A percentile compares a stretch with the other conserved stretches of the same genome.
Evolutionary conservation across 2,329 filamentous ascomycete genomes (phyloP).

Genomic region (Emmonsia crescens): DNA sequence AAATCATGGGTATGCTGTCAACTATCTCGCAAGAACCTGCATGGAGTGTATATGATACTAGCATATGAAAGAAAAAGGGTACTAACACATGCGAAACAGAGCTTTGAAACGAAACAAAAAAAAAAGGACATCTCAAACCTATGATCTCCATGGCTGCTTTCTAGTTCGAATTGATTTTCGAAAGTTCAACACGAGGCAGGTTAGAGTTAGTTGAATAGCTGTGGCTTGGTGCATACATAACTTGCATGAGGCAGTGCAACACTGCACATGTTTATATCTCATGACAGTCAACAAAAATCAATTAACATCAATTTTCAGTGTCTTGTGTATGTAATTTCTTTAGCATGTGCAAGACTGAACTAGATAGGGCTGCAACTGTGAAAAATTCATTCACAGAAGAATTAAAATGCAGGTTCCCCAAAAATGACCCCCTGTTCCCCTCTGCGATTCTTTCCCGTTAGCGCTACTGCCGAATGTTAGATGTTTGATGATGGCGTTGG

Average conservation of each 20-base stretch:
- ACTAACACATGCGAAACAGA: not conserved
- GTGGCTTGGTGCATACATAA: slow-evolving; percentile 3
- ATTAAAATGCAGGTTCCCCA: not conserved
- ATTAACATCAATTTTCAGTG: not conserved
- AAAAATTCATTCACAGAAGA: not conserved
- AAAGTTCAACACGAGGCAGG: no score
- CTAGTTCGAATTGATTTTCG: not conserved
- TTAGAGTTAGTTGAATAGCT: not conserved
- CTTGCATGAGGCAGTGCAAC: slow-evolving; percentile 2
- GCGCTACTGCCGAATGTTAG: not conserved
- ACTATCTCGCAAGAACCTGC: not conserved
- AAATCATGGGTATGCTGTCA: not conserved
- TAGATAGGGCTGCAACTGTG: not conserved
- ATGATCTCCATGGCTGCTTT: not conserved
- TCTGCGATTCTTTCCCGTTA: not conserved
- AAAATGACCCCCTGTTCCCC: not conserved
- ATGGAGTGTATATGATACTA: not conserved
- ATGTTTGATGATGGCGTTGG: not conserved
- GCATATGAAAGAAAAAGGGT: not conserved
- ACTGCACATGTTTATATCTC: not conserved
- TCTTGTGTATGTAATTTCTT: not conserved
- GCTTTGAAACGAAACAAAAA: not conserved
- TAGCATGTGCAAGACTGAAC: not conserved
- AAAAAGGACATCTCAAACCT: not conserved
- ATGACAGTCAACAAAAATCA: not conserved